Evolutionary conservation across 306 rosid species (phyloP).

Genomic region (Corylus americana): DNA sequence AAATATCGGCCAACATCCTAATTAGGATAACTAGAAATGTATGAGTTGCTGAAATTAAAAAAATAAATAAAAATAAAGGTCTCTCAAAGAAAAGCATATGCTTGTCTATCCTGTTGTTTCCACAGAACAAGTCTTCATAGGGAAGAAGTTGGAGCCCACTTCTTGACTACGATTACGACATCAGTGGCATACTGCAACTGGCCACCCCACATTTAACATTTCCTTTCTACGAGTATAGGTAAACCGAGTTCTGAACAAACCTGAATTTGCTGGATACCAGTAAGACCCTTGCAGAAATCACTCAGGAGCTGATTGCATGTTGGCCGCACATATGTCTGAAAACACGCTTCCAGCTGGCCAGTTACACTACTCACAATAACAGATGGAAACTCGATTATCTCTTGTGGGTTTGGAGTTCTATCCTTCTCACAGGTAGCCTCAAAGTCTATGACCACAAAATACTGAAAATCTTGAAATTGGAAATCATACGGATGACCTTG

Average conservation of each 20-base stretch:
- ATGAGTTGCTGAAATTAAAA: background rate
- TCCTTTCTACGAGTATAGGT: slow-evolving; percentile 21
- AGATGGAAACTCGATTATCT: slow-evolving; percentile 96
- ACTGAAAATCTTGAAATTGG: slow-evolving; percentile 82
- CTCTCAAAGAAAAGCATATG: slow-evolving; percentile 8
- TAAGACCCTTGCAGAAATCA: slow-evolving; percentile 90
- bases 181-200: background rate
- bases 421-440: slow-evolving; percentile 96
- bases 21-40: background rate
- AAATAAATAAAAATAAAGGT: slow-evolving; percentile 8
- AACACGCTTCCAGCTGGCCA: slow-evolving; percentile 91
- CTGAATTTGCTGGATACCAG: slow-evolving; percentile 97
- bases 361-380: slow-evolving; percentile 86
- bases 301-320: slow-evolving; percentile 79
- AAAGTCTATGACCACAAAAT: slow-evolving; percentile 96
- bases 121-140: background rate
- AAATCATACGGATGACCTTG: slow-evolving; percentile 62
- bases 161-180: background rate
- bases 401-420: slow-evolving; percentile 86
- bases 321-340: slow-evolving; percentile 92
- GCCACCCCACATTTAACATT: background rate
- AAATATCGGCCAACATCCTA: background rate
- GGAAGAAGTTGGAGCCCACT: background rate
- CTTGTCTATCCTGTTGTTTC: slow-evolving; percentile 5
- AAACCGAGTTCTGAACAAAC: slow-evolving; percentile 47